Percentiles rank a stretch among this genome's conserved stretches.
Evolutionary conservation across 2,329 filamentous ascomycete species (phyloP).

Genomic region (Fusarium sp.): DNA sequence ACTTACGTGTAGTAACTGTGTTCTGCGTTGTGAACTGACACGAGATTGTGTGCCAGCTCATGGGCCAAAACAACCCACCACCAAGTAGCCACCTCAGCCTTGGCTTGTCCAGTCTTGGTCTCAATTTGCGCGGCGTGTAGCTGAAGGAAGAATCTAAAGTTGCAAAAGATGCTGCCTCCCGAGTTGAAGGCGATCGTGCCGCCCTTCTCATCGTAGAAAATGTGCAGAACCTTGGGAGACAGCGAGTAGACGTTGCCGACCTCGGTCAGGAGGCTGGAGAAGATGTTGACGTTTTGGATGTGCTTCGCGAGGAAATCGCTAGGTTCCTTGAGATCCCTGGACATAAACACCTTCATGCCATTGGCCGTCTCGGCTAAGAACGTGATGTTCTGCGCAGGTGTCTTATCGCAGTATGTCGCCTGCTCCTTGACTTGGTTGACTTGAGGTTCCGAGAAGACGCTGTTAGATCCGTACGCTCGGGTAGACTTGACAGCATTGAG

Average conservation of each 20-base stretch:
- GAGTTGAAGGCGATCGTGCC: slow-evolving; percentile 93
- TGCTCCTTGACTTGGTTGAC: slow-evolving; percentile 81
- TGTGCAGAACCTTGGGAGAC: slow-evolving; percentile 72
- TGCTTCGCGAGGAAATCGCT: slow-evolving; percentile 67
- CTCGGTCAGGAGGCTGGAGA: slow-evolving; percentile 73
- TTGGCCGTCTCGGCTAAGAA: slow-evolving; percentile 74
- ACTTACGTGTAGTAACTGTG: slow-evolving; percentile 83
- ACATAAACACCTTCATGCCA: slow-evolving; percentile 76
- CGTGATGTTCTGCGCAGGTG: slow-evolving; percentile 73
- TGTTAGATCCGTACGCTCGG: slow-evolving; percentile 75
- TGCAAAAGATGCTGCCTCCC: slow-evolving; percentile 89
- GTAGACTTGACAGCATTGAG: slow-evolving; percentile 80
- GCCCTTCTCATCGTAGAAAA: slow-evolving; percentile 83
- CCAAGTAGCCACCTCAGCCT: slow-evolving; percentile 76
- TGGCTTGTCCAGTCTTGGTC: slow-evolving; percentile 53
- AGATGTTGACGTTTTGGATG: slow-evolving; percentile 68
- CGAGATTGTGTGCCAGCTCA: slow-evolving; percentile 93
- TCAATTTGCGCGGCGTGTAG: slow-evolving; percentile 68
- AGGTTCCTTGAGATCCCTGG: slow-evolving; percentile 60
- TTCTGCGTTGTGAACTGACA: slow-evolving; percentile 75
- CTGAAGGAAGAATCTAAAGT: slow-evolving; percentile 84
- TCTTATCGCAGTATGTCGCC: slow-evolving; percentile 84
- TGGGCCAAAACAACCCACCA: slow-evolving; percentile 98
- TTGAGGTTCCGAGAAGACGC: slow-evolving; percentile 74
- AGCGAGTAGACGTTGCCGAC: slow-evolving; percentile 77